A percentile compares a stretch with the other conserved stretches of the same genome.
These are phyloP conservation scores for Camelina hispida DNA, from an alignment of 345 rosid genomes.

Conservation along the genomic window DNA sequence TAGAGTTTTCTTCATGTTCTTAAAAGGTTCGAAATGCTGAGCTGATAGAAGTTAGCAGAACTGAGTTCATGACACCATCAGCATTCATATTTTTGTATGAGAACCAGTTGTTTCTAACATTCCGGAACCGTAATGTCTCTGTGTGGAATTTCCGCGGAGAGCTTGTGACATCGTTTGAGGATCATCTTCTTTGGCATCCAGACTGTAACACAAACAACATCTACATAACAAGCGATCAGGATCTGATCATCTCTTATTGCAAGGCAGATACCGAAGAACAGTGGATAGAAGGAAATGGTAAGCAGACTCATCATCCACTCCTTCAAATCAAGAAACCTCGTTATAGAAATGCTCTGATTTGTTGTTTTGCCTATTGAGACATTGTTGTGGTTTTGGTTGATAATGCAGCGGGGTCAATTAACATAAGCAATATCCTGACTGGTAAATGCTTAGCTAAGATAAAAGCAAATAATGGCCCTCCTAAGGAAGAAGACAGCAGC, in stretches of 20 bases:
- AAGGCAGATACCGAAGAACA: conserved; percentile 81
- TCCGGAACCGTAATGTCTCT: conserved; percentile 74
- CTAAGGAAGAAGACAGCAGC: conserved; percentile 49
- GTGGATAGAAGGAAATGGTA: conserved; percentile 67
- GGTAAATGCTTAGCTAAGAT: conserved; percentile 93
- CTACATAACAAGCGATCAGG: conserved; percentile 74
- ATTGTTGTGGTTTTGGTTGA: conserved; percentile 15
- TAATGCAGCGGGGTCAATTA: conserved; percentile 78
- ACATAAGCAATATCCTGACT: conserved; percentile 84
- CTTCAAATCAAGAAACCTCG: conserved; percentile 18
- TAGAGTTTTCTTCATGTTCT: conserved; percentile 20
- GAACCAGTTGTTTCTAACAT: conserved; percentile 90
- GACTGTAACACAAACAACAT: conserved; percentile 81
- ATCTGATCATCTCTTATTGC: conserved; percentile 77
- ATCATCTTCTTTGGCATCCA: conserved; percentile 78
- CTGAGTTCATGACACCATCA: conserved; percentile 88
- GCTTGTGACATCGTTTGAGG: conserved; percentile 95
- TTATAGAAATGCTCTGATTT: not conserved
- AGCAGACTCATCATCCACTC: conserved; percentile 10
- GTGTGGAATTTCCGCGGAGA: conserved; percentile 91
- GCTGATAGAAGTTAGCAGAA: conserved; percentile 73
- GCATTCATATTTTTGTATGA: conserved; percentile 89
- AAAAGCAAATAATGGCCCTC: conserved; percentile 54
- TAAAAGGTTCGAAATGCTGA: conserved; percentile 81
- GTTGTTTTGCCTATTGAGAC: conserved; percentile 1